Evolutionary conservation across 2,329 filamentous ascomycete genomes (phyloP).

Genomic region (Cercospora janseana): DNA sequence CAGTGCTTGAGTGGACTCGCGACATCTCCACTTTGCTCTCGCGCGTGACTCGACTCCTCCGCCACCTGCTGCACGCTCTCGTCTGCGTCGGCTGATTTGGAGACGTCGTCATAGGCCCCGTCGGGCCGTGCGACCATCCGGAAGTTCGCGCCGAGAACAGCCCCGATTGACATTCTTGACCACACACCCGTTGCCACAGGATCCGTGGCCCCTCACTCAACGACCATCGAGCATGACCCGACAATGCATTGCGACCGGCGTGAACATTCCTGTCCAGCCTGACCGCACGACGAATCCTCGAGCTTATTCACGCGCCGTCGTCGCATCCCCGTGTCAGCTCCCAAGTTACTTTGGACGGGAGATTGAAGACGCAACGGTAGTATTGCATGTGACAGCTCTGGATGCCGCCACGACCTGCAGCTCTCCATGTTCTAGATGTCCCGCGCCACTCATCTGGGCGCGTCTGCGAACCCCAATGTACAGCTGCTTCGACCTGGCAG

Average conservation of each 20-base stretch:
- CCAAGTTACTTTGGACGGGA: neutral
- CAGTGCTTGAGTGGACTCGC: too few species aligned
- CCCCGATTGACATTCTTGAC: constrained; percentile 1
- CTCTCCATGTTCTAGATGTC: neutral
- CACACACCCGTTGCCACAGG: neutral
- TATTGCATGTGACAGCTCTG: neutral
- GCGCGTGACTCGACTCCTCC: too few species aligned
- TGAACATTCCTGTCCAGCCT: too few species aligned
- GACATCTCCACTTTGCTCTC: too few species aligned
- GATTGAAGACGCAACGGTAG: neutral
- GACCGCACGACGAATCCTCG: too few species aligned
- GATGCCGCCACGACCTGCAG: neutral
- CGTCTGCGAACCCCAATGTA: neutral
- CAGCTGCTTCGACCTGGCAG: too few species aligned
- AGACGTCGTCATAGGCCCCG: too few species aligned
- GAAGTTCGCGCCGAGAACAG: constrained; percentile 6
- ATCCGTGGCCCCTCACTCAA: too few species aligned
- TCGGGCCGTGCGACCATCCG: constrained; percentile 1
- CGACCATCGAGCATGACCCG: too few species aligned
- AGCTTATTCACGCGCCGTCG: neutral
- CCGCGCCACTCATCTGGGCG: neutral
- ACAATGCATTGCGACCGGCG: too few species aligned
- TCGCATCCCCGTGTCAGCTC: neutral
- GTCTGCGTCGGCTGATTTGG: too few species aligned
- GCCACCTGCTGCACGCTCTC: neutral